Evolutionary conservation across 495 filamentous ascomycete species (phyloP).

Genomic region (Talaromyces proteolyticus): DNA sequence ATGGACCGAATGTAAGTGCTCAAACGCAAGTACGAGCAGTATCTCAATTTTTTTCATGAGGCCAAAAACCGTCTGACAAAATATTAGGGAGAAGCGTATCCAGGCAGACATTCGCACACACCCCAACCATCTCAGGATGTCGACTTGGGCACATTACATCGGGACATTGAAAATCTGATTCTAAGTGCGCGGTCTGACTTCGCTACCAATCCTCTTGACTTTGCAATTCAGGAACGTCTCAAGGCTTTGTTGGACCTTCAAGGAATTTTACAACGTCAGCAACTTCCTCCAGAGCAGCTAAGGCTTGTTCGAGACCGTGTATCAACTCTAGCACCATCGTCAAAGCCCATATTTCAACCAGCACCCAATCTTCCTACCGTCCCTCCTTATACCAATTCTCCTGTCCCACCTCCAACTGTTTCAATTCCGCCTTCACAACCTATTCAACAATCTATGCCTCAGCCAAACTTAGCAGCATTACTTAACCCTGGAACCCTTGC

Average conservation of each 20-base stretch:
- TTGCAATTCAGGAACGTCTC: constrained; percentile 65
- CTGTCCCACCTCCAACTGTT: constrained; percentile 8
- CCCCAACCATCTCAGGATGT: constrained; percentile 27
- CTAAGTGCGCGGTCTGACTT: constrained; percentile 61
- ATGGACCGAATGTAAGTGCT: constrained; percentile 28
- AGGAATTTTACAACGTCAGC: constrained; percentile 67
- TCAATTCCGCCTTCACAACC: constrained; percentile 27
- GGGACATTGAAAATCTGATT: constrained; percentile 76
- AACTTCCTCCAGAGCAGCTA: constrained; percentile 74
- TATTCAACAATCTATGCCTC: constrained; percentile 22
- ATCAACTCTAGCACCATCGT: constrained; percentile 49
- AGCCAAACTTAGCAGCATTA: constrained; percentile 29
- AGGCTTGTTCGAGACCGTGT: constrained; percentile 75
- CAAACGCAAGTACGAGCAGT: constrained; percentile 26
- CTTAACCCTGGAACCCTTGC: constrained; percentile 43
- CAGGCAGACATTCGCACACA: constrained; percentile 27
- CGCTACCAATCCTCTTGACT: constrained; percentile 66
- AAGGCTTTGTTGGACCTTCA: constrained; percentile 86
- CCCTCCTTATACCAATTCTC: constrained; percentile 18
- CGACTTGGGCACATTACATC: constrained; percentile 65
- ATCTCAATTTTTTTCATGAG: neutral
- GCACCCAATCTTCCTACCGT: constrained; percentile 15
- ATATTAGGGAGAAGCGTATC: constrained; percentile 19
- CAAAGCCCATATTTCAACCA: constrained; percentile 12
- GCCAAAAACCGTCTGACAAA: constrained; percentile 7